Evolutionary conservation across 2,329 filamentous ascomycete species (phyloP).

Genomic region (Chaetomium globosum): DNA sequence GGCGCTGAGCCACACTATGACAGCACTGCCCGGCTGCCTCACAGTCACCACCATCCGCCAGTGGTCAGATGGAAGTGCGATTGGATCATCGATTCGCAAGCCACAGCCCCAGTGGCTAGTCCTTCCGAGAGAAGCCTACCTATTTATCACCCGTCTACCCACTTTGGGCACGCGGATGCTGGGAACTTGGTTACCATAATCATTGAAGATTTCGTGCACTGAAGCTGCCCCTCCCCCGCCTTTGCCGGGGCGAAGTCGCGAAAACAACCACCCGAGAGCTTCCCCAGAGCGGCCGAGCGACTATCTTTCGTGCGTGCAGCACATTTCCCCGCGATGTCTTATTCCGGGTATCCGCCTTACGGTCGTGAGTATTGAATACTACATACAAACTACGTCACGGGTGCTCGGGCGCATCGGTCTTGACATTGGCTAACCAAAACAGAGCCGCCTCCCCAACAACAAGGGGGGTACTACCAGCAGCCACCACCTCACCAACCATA

Average conservation of each 20-base stretch:
- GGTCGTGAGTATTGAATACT: constrained; percentile 39
- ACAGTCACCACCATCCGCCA: neutral
- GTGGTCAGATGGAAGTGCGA: neutral
- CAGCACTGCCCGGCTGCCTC: constrained; percentile 26
- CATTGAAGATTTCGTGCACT: neutral
- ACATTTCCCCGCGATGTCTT: constrained; percentile 40
- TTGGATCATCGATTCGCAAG: constrained; percentile 18
- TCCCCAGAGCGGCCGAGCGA: neutral
- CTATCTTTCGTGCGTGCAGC: neutral
- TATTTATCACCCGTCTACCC: constrained; percentile 2
- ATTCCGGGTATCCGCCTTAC: constrained; percentile 43
- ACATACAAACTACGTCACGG: neutral
- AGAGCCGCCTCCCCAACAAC: constrained; percentile 37
- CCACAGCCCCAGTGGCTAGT: constrained; percentile 3
- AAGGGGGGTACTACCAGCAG: constrained; percentile 40
- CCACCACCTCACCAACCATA: constrained; percentile 39
- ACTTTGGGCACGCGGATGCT: neutral
- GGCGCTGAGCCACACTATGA: constrained; percentile 34
- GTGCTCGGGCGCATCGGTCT: neutral
- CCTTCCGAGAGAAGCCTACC: neutral
- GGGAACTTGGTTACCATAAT: neutral
- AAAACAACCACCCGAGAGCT: neutral
- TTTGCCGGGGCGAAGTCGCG: neutral
- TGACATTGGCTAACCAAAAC: constrained; percentile 16
- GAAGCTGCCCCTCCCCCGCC: constrained; percentile 22